Evolutionary conservation across 306 rosid genomes (phyloP), one percentile per base, ranked within the genome.

Genomic region (Carpinus fangiana): DNA sequence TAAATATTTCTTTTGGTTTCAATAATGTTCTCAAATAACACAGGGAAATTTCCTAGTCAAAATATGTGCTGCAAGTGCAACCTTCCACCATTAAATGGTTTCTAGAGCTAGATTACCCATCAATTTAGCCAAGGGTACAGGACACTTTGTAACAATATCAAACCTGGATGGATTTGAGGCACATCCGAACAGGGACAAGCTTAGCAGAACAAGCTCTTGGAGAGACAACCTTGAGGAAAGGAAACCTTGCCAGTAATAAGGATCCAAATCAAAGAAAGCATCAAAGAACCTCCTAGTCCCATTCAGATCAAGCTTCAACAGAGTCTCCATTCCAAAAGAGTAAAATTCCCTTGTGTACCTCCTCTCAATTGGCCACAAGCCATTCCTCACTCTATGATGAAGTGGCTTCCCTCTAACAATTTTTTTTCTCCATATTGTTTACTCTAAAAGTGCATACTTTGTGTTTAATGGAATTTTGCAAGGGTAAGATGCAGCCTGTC

Each of bases 291-390:
- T 73, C 78, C 90, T 88, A 8, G 80, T 83, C 36, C 96, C 96
- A 43, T 92, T 64, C 90, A 92, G 80, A 76, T 94, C 94, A 84
- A 94, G 93, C 82, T 82, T 92, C 90, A 94, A 81, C 64, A 92
- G 47, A 38, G 92, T 94, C 87, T 94, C 98, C 97, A 92, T 92
- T 53, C 97, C 98, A 74, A 92, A 94, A 76, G 85, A 76, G 76
- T 94, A 94, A 64, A 86, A 94, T 66, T 94, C 90, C 85, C 97
- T 84, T 0, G 1, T 74, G 43, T 64, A 13, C 72, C 88, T 88
- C 70, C 82, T 87, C 82, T 92, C 96, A 72, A 79, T 46, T 52
- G 97, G 90, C 98, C 98, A 94, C 86, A 89, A 46, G 7, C 93
- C 90, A 72, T 82, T 85, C 97, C 98, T 92, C 55, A 83, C 90